Evolutionary conservation across 441 rosid species (phyloP), one percentile per base, ranked within the genome.

Genomic region (Rhodomyrtus psidioides): DNA sequence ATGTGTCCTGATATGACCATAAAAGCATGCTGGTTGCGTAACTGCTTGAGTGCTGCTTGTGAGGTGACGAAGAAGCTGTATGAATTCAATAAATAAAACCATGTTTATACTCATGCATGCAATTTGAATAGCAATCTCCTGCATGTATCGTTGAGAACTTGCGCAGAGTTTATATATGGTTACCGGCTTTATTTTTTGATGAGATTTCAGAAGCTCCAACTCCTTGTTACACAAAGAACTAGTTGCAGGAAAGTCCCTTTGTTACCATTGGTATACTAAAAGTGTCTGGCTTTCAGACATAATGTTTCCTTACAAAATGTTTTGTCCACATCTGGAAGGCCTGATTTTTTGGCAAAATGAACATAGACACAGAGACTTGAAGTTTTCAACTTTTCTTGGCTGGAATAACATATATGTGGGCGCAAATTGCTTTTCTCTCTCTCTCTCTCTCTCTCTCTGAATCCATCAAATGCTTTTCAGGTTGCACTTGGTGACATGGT

Each of bases 401-500:
- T 70, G 27, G 79, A 70, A 39, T 21, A 39, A 12, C 81, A 74
- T 70, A 3, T 39, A 12, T 23, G n/a, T 74, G 76, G 83, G 79
- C 54, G 88, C 56, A 19, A n/a, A 44, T 14, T 27, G 44, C 44
- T 26, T 57, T n/a, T 14, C 19, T 76, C 53, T 24, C 24, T 49
- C 42, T 74, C 53, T 14, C 19, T 76, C 53, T 24, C 24, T 49
- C 42, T 74, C 53, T 82, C 30, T 76, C 28, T 60, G 34, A 49
- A 26, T 83, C 84, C 84, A 74, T 62, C 54, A 12, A 83, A 17
- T 90, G 39, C 55, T 55, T 56, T 79, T 65, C 86, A 97, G 98
- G 98, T 97, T 91, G 98, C 99, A 46, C 93, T 97, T 53, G 98
- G 99, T 13, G 97, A 94, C 92, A 96, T 96, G 98, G 93, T 84